These are phyloP conservation scores for Thermoascus crustaceus DNA, from an alignment of 2,329 filamentous ascomycete species.

Conservation along the genomic window DNA sequence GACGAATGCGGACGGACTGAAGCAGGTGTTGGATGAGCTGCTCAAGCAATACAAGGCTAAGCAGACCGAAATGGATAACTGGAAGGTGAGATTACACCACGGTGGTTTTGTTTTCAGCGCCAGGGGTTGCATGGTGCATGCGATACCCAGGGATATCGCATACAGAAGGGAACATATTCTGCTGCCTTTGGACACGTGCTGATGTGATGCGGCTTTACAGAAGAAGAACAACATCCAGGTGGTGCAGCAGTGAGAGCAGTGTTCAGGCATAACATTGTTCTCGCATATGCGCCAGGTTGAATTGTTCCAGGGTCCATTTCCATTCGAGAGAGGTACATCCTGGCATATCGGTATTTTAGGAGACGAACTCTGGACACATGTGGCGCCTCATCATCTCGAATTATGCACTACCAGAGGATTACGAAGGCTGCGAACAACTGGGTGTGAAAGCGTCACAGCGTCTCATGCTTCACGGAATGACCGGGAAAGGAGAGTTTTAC, in stretches of 20 bases:
- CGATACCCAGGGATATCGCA: too few relatives aligned
- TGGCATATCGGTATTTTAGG: not conserved
- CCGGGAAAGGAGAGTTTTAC: not conserved
- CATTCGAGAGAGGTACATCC: slow-evolving; percentile 3
- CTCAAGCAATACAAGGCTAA: slow-evolving; percentile 95
- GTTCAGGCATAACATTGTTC: slow-evolving; percentile 5
- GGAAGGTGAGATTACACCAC: slow-evolving; percentile 65
- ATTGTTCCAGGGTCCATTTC: slow-evolving; percentile 3
- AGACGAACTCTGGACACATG: too few relatives aligned
- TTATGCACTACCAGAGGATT: too few relatives aligned
- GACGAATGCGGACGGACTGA: slow-evolving; percentile 89
- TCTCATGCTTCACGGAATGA: not conserved
- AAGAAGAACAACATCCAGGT: slow-evolving; percentile 44
- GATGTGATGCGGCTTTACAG: slow-evolving; percentile 18
- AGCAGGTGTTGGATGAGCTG: slow-evolving; percentile 87
- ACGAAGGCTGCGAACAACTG: too few relatives aligned
- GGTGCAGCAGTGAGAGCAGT: slow-evolving; percentile 33
- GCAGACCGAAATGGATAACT: slow-evolving; percentile 91
- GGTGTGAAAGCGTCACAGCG: too few relatives aligned
- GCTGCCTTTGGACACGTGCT: slow-evolving; percentile 1
- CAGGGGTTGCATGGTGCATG: slow-evolving; percentile 4
- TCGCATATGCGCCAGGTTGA: not conserved
- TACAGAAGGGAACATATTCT: not conserved
- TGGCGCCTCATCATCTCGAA: too few relatives aligned
- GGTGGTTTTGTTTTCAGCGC: not conserved